A percentile compares a stretch with the other conserved stretches of the same genome.
These are phyloP conservation scores for Papiliotrema flavescens DNA, from an alignment of 1,284 basidiomycete species.

Conservation along the genomic window DNA sequence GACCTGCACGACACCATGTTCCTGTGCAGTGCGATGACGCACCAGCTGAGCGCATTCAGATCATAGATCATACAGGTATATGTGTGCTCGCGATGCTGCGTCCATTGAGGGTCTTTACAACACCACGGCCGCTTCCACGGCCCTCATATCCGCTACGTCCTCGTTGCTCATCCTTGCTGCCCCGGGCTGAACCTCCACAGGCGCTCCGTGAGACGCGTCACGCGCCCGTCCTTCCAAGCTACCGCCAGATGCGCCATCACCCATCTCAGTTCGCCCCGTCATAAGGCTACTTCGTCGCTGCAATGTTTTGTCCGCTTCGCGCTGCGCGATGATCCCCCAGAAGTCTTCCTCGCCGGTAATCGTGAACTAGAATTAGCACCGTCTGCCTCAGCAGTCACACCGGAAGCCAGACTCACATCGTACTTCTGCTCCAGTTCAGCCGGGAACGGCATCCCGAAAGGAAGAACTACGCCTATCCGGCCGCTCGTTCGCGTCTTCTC, in stretches of 20 bases:
- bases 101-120: not conserved
- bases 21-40: too few species aligned
- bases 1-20: too few species aligned
- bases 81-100: not conserved
- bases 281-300: slow-evolving; percentile 8
- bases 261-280: not conserved
- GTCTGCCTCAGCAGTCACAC: not conserved
- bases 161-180: slow-evolving; percentile 5
- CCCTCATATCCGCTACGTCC: slow-evolving; percentile 23
- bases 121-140: slow-evolving; percentile 27
- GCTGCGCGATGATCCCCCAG: slow-evolving; percentile 25
- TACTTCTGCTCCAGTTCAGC: slow-evolving; percentile 19
- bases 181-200: not conserved
- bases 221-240: not conserved
- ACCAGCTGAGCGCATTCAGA: too few species aligned
- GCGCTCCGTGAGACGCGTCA: not conserved
- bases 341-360: slow-evolving; percentile 26
- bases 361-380: slow-evolving; percentile 13
- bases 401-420: slow-evolving; percentile 11
- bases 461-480: slow-evolving; percentile 6
- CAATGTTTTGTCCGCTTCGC: slow-evolving; percentile 13
- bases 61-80: not conserved
- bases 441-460: slow-evolving; percentile 24
- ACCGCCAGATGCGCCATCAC: not conserved
- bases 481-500: slow-evolving; percentile 15